phyloP scores from a whole-genome alignment of 495 filamentous ascomycete genomes.

The Parachaetomium inaequale region DNA sequence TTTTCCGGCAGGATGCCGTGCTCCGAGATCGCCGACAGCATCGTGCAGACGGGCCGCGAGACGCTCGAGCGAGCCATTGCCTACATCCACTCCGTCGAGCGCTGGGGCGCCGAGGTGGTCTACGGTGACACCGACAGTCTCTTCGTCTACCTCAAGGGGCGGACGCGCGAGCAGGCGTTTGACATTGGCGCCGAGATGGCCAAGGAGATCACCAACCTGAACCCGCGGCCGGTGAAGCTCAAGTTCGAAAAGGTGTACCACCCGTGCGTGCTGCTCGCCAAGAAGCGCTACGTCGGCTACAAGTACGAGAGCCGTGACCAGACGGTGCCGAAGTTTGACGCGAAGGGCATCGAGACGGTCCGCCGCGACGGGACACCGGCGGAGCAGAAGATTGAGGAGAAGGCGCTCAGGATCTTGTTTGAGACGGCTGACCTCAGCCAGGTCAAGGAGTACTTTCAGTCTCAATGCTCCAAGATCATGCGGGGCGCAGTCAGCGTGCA shows the following conservation, averaged over 20 bases:
- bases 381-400: conserved; percentile 97
- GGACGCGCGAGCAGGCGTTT: conserved; percentile 83
- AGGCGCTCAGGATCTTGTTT: conserved; percentile 79
- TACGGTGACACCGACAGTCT: conserved; percentile 97
- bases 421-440: conserved; percentile 82
- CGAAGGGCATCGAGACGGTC: conserved; percentile 97
- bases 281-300: conserved; percentile 97
- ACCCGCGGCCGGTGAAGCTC: conserved; percentile 88
- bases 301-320: conserved; percentile 85
- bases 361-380: conserved; percentile 91
- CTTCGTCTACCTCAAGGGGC: conserved; percentile 88
- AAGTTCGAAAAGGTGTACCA: conserved; percentile 99
- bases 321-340: conserved; percentile 84
- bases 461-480: conserved; percentile 92
- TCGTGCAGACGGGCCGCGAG: conserved; percentile 92
- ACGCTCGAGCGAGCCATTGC: conserved; percentile 92
- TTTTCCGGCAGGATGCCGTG: conserved; percentile 98
- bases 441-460: conserved; percentile 88
- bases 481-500: conserved; percentile 81
- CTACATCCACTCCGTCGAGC: conserved; percentile 78
- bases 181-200: conserved; percentile 90
- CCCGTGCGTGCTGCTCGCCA: conserved; percentile 88
- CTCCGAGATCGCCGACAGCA: conserved; percentile 95
- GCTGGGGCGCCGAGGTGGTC: conserved; percentile 93
- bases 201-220: conserved; percentile 81